Evolutionary conservation across 2,329 filamentous ascomycete species (phyloP), one percentile per base, ranked within the genome.

Genomic region (Xylariomycetidae sp.): DNA sequence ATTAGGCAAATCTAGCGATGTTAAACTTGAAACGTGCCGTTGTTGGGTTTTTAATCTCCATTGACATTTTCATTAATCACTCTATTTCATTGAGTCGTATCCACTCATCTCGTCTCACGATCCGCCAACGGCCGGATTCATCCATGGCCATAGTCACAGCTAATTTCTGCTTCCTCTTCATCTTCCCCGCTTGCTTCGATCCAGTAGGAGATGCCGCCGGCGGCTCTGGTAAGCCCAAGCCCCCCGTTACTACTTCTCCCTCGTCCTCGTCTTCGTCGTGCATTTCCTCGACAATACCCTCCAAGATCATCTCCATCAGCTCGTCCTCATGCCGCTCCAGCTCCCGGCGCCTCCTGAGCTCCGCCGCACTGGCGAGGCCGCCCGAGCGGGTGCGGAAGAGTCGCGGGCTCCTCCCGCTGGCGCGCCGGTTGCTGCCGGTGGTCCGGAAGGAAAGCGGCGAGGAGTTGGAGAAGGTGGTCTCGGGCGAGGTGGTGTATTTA

Each of bases 291-390:
- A 23, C 20, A 23, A 67, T 58, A 3, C 58, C 63, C 3, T 63
- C 54, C 5, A 67, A 30, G 1, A 66, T 48, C 11, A 56, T 48
- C 14, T 57, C 51, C 15, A 64, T 44, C 3, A 62, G 41, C 16
- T 56, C 56, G 5, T 58, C 53, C 17, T 61, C 50, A n/a, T n/a
- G n/a, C n/a, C n/a, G n/a, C n/a, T n/a, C n/a, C 1, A 42, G 36
- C 18, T 51, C 31, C 40, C 47, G 45, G n/a, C 46, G 46, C 11
- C 34, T 31, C 19, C 45, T 35, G 9, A 56, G 35, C 31, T 57
- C 46, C 17, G 44, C 38, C 9, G 36, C 36, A 15, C 27, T 52
- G 3, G 36, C 49, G n/a, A 56, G 40, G 30, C 40, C 46, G 2
- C 52, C 54, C 6, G 53, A 56, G 6, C 46, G 44, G 13, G 44